Conservation (phyloP, 345 rosid genomes). For the Bruguiera gymnorhiza region DNA sequence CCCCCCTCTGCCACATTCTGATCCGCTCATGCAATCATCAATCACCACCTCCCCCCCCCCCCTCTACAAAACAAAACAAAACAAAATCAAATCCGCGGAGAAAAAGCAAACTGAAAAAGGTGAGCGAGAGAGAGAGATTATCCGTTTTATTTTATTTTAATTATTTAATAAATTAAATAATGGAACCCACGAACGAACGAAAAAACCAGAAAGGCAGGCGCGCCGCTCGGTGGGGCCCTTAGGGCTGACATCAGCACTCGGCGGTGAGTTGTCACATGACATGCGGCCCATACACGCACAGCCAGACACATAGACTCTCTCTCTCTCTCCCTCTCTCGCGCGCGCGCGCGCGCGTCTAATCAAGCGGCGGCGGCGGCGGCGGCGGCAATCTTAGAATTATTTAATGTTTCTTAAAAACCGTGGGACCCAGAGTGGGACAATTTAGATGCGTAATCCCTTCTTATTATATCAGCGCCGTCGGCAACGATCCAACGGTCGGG, state of each 20-base stretch:
- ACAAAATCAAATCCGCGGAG: no score
- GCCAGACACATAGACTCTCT: not conserved
- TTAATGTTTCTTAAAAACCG: not conserved
- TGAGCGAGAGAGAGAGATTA: not conserved
- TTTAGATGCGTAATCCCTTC: not conserved
- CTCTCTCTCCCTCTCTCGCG: not conserved
- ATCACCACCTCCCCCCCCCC: not conserved
- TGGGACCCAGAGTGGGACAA: not conserved
- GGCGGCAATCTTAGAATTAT: not conserved
- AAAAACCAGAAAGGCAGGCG: conserved; percentile 13
- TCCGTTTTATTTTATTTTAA: no score
- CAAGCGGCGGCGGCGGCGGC: conserved; percentile 27
- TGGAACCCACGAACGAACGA: not conserved
- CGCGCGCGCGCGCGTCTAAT: conserved; percentile 3
- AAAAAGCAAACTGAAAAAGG: no score
- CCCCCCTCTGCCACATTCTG: not conserved
- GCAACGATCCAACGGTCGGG: not conserved
- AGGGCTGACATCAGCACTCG: conserved; percentile 24
- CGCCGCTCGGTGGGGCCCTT: conserved; percentile 17
- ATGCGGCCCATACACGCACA: not conserved
- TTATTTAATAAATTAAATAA: no score
- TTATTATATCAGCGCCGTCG: not conserved
- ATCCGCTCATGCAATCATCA: conserved; percentile 5
- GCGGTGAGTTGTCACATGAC: not conserved
- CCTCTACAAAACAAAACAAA: not conserved